These are phyloP conservation scores for Botrytis aclada DNA, from an alignment of 2,329 filamentous ascomycete genomes.

Conservation along the genomic window DNA sequence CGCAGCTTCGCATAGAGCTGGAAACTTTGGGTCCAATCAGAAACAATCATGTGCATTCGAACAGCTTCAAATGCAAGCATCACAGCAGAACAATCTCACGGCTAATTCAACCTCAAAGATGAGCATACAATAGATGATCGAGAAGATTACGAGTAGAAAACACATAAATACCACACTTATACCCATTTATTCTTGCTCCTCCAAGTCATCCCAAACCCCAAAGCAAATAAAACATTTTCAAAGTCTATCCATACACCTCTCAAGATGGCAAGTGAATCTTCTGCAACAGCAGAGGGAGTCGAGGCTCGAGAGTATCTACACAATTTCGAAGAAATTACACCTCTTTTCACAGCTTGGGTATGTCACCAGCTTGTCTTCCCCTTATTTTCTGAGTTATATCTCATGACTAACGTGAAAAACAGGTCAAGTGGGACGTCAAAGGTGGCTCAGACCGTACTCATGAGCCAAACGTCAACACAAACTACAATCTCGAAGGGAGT, in stretches of 20 bases:
- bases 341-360: background rate
- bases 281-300: background rate
- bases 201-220: background rate
- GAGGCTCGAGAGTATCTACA: background rate
- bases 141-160: background rate
- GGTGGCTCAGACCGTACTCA: background rate
- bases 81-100: background rate
- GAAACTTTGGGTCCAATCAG: too few species aligned
- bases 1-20: too few species aligned
- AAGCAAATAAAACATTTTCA: background rate
- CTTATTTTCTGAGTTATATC: background rate
- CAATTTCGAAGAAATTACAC: background rate
- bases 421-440: background rate
- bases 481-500: background rate
- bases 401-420: background rate
- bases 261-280: background rate
- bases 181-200: background rate
- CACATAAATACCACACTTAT: background rate
- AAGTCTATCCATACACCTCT: background rate
- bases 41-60: too few species aligned
- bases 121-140: background rate
- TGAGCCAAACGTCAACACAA: background rate
- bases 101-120: background rate
- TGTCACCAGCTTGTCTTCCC: background rate
- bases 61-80: too few species aligned